Evolutionary conservation across 164 flowering plant genomes (phyloP), one percentile per base, ranked within the genome.

Genomic region (Kingdonia uniflora): DNA sequence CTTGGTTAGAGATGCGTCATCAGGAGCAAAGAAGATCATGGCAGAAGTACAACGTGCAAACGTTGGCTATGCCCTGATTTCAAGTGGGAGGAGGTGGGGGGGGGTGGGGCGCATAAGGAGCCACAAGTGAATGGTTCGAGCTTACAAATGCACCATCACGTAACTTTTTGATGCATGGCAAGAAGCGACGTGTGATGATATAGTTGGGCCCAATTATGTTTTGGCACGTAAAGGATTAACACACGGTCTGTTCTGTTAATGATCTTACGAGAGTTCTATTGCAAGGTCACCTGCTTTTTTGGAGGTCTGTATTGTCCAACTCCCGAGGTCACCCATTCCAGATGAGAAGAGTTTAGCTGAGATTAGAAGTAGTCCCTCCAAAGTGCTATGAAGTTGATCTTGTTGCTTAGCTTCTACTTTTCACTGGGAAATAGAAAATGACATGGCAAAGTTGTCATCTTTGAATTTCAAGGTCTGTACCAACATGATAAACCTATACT

Each of bases 271-370:
- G 89, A n/a, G 67, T 84, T 63, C 52, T 84, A 80, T 61, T 85
- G 95, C 6, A 84, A 81, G 68, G 88, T n/a, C 86, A 45, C 95
- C 92, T 12, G 89, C 89, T n/a, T 65, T 76, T 43, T 85, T 81
- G 58, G 94, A 86, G 74, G 60, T 86, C 12, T 90, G 87, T 57
- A 80, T 79, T n/a, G n/a, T n/a, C n/a, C n/a, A n/a, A n/a, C n/a
- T n/a, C n/a, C 55, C 91, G 74, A 19, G 88, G 97, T 45, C 95
- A 24, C 79, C 78, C 14, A 71, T 86, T n/a, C n/a, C n/a, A 1
- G 73, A 72, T 44, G 71, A 71, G 20, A 43, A 57, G 53, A 75
- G 85, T 42, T 77, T 87, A n/a, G 92, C 78, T 84, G 96, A 76
- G 89, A 65, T 67, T 79, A 40, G 89, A 84, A 66, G 85, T 87